A percentile compares a stretch with the other conserved stretches of the same genome.
Conservation (phyloP, 306 rosid genomes). For the Arachis stenosperma region DNA sequence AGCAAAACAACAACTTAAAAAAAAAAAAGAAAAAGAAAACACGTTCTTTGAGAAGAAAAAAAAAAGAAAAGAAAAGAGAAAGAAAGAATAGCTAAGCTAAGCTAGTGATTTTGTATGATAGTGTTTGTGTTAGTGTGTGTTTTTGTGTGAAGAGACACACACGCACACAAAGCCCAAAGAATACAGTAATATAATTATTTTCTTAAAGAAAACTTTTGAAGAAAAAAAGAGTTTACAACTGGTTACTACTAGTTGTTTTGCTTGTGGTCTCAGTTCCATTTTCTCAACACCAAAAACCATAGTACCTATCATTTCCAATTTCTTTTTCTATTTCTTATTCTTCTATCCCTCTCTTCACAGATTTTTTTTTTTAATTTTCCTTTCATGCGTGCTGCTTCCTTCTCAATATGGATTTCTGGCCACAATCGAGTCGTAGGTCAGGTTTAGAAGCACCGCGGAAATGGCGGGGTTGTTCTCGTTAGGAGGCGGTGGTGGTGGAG, state of each 20-base stretch:
- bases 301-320: neutral
- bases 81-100: neutral
- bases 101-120: no score
- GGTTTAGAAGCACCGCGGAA: constrained; percentile 26
- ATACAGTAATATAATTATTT: neutral
- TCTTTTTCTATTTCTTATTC: no score
- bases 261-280: constrained; percentile 2
- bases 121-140: neutral
- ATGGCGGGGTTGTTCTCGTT: constrained; percentile 82
- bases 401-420: constrained; percentile 56
- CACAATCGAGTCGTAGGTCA: constrained; percentile 49
- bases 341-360: neutral
- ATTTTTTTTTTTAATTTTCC: neutral
- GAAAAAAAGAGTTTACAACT: neutral
- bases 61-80: neutral
- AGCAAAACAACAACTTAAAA: neutral
- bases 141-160: neutral
- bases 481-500: constrained; percentile 44
- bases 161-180: constrained; percentile 13
- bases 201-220: neutral
- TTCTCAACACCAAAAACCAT: constrained; percentile 6
- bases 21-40: neutral
- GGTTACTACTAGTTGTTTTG: neutral
- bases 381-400: constrained; percentile 25
- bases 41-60: neutral